Evolutionary conservation across 352 stramenopile species (phyloP), one percentile per base, ranked within the genome.

Genomic region (Pythium sukuiense): DNA sequence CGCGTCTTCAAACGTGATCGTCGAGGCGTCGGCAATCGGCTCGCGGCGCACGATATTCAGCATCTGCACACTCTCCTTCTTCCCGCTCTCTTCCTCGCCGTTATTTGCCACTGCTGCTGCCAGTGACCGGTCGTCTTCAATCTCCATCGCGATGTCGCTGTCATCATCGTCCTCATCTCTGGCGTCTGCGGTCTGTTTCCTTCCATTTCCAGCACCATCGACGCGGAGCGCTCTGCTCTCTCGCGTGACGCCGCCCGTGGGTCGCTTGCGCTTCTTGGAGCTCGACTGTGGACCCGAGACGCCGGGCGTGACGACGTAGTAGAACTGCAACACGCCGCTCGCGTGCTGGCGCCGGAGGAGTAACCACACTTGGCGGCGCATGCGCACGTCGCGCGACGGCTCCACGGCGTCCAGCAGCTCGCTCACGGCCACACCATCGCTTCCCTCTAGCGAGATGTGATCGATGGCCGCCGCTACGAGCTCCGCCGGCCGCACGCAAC

Each of bases 391-490:
- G 52, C 68, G 53, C 14, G 16, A 56, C 7, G 79, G 74, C 9
- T 90, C 80, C 9, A 87, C 61, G 14, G 58, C 68, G 24, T 72
- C 69, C 50, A 92, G 76, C 4, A 92, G 49, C 8, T 55, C 58
- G 8, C 60, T 43, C 0, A 92, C 37, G 2, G 76, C 72, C 11
- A 89, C 52, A 16, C 85, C 85, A 0, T 63, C 53, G 27, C 70
- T 59, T 13, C 85, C 82, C 64, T 89, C 85, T 0, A 91, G 72
- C 29, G 85, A 77, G 26, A 91, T 71, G 64, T 85, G 65, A 68
- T 93, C 82, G 68, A 91, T 77, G 39, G 78, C 85, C 4, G 74
- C 72, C 35, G 82, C 82, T 41, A 78, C 77, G 46, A 92, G 71
- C 69, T 80, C 75, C 24, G 73, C 71, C 30, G 78, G 76, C 8